phyloP scores from a whole-genome alignment of 225 moss, liverwort and hornwort genomes.

The Rhytidiadelphus loreus region DNA sequence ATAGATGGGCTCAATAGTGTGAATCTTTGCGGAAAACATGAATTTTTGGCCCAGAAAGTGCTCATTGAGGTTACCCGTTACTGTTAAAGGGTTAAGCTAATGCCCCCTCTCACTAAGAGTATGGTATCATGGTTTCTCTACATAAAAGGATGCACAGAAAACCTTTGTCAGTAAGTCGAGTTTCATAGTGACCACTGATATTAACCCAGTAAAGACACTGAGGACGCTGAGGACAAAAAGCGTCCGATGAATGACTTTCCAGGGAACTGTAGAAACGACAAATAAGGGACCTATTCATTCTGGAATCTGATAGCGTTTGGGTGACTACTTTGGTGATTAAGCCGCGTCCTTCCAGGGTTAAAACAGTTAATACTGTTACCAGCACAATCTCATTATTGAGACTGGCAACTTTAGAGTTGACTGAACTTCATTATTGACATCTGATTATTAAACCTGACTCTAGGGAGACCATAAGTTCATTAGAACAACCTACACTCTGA shows the following conservation, averaged over 20 bases:
- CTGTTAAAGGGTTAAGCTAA: neutral
- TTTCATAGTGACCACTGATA: neutral
- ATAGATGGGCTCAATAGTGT: neutral
- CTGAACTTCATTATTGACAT: neutral
- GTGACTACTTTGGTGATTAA: neutral
- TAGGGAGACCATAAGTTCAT: neutral
- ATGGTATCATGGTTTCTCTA: neutral
- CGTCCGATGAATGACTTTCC: neutral
- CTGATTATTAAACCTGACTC: neutral
- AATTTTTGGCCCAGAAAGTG: neutral
- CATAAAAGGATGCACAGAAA: neutral
- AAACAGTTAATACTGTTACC: neutral
- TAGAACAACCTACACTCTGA: neutral
- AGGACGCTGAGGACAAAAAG: neutral
- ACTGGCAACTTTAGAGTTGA: neutral
- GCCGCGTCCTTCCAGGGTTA: neutral
- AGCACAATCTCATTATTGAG: neutral
- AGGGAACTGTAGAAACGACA: neutral
- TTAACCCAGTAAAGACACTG: neutral
- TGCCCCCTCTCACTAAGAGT: neutral
- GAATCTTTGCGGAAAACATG: neutral
- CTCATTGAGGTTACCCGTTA: neutral
- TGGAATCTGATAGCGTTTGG: neutral
- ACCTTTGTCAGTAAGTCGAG: neutral
- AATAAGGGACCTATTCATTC: neutral